Evolutionary conservation across 2,329 filamentous ascomycete species (phyloP).

Genomic region (Aspergillus sp.): DNA sequence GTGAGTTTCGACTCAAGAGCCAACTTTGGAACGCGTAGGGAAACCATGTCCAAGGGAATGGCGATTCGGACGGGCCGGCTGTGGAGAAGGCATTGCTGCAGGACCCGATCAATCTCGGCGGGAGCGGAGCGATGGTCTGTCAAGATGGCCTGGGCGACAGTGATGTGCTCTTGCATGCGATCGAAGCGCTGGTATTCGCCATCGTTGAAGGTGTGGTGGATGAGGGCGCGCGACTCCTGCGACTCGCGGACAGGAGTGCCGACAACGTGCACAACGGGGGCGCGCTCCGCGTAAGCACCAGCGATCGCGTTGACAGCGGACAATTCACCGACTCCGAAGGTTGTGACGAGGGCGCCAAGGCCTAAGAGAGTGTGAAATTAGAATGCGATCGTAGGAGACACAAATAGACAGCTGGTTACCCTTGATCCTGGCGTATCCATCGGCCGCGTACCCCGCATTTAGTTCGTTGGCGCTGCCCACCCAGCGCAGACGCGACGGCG

Average conservation of each 20-base stretch:
- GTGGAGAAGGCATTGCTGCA: slow-evolving; percentile 53
- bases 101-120: slow-evolving; percentile 51
- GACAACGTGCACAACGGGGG: slow-evolving; percentile 65
- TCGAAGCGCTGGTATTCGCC: slow-evolving; percentile 18
- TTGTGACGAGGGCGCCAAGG: slow-evolving; percentile 26
- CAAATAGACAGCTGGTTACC: slow-evolving; percentile 7
- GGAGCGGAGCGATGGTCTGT: slow-evolving; percentile 51
- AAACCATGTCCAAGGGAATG: slow-evolving; percentile 55
- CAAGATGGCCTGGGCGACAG: slow-evolving; percentile 25
- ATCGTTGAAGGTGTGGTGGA: slow-evolving; percentile 64
- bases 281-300: slow-evolving; percentile 70
- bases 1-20: slow-evolving; percentile 13
- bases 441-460: slow-evolving; percentile 58
- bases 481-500: slow-evolving; percentile 60
- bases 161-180: slow-evolving; percentile 15
- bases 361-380: slow-evolving; percentile 10
- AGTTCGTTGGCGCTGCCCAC: slow-evolving; percentile 70
- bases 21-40: slow-evolving; percentile 12
- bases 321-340: slow-evolving; percentile 61
- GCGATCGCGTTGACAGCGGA: slow-evolving; percentile 73
- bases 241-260: slow-evolving; percentile 50
- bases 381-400: background rate
- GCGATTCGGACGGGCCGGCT: slow-evolving; percentile 58
- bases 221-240: slow-evolving; percentile 45
- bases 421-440: slow-evolving; percentile 34